A percentile compares a stretch with the other conserved stretches of the same genome.
Conservation (phyloP, 1,284 basidiomycete genomes). For the Apiotrichum mycotoxinovorans region DNA sequence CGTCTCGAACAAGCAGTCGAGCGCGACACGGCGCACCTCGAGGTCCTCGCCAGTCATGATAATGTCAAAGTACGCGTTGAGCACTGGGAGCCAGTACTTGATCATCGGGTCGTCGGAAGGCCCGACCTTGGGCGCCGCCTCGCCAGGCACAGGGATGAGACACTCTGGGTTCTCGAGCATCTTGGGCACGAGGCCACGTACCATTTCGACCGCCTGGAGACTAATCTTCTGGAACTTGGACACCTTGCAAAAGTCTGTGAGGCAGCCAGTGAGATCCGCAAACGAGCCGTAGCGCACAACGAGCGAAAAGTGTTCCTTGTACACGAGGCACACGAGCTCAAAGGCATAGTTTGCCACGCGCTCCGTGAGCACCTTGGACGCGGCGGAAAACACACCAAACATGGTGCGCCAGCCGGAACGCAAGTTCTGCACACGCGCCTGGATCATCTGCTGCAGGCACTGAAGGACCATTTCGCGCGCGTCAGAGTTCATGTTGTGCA, state of each 20-base stretch:
- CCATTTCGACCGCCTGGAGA: constrained; percentile 92
- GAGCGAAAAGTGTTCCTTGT: constrained; percentile 83
- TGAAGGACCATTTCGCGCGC: constrained; percentile 97
- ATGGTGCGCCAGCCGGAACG: constrained; percentile 99
- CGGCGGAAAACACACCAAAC: constrained; percentile 96
- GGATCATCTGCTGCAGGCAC: constrained; percentile 99
- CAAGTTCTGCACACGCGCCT: constrained; percentile 89
- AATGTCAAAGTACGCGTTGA: constrained; percentile 97
- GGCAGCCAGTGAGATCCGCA: constrained; percentile 91
- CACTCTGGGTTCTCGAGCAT: constrained; percentile 87
- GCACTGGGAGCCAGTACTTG: constrained; percentile 92
- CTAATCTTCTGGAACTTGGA: constrained; percentile 98
- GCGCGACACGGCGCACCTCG: constrained; percentile 90
- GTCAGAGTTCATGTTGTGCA: constrained; percentile 90
- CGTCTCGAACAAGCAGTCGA: constrained; percentile 92
- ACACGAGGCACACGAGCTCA: constrained; percentile 88
- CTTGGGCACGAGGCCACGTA: constrained; percentile 82
- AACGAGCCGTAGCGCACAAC: constrained; percentile 92
- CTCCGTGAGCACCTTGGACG: constrained; percentile 93
- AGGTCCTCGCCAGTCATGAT: constrained; percentile 99
- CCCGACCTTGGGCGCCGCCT: constrained; percentile 16
- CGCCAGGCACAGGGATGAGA: constrained; percentile 53
- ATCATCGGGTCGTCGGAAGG: constrained; percentile 76
- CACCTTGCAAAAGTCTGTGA: constrained; percentile 98
- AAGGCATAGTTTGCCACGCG: constrained; percentile 91